Conservation (phyloP, 2,329 filamentous ascomycete species). For the Stagonosporopsis chrysanthemi region DNA sequence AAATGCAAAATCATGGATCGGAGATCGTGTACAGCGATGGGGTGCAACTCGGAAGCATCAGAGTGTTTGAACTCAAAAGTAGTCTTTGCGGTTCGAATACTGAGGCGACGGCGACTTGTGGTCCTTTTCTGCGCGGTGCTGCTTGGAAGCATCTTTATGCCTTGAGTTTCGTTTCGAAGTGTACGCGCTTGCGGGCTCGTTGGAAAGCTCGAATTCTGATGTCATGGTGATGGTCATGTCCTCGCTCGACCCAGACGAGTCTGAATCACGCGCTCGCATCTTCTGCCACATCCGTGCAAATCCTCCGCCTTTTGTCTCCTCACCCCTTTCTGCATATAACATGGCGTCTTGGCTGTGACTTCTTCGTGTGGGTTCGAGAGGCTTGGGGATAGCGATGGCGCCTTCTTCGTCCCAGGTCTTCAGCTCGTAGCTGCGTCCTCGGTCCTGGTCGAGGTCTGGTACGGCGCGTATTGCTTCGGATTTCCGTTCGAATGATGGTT, state of each 20-base stretch:
- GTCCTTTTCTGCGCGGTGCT: constrained; percentile 9
- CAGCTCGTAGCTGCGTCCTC: constrained; percentile 33
- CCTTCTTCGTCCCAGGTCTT: constrained; percentile 31
- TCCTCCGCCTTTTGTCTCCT: neutral
- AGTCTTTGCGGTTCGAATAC: neutral
- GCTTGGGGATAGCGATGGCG: constrained; percentile 2
- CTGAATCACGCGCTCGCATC: constrained; percentile 8
- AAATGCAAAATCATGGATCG: constrained; percentile 15
- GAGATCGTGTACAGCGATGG: neutral
- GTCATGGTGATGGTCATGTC: constrained; percentile 35
- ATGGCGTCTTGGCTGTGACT: constrained; percentile 24
- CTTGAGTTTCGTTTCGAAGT: constrained; percentile 6
- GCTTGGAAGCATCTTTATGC: constrained; percentile 1
- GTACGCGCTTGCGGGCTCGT: constrained; percentile 16
- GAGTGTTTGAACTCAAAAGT: neutral
- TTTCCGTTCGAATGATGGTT: constrained; percentile 21
- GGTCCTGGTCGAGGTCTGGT: constrained; percentile 24
- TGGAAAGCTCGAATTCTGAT: constrained; percentile 26
- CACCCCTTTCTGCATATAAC: neutral
- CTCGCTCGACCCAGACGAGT: neutral
- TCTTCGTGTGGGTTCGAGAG: neutral
- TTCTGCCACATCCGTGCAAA: constrained; percentile 26
- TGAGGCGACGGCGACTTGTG: neutral
- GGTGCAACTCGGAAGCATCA: neutral
- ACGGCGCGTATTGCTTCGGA: constrained; percentile 21